Percentiles rank a stretch among this genome's conserved stretches.
These are phyloP conservation scores for Quercus gilva DNA, from an alignment of 306 rosid genomes.

Conservation along the genomic window DNA sequence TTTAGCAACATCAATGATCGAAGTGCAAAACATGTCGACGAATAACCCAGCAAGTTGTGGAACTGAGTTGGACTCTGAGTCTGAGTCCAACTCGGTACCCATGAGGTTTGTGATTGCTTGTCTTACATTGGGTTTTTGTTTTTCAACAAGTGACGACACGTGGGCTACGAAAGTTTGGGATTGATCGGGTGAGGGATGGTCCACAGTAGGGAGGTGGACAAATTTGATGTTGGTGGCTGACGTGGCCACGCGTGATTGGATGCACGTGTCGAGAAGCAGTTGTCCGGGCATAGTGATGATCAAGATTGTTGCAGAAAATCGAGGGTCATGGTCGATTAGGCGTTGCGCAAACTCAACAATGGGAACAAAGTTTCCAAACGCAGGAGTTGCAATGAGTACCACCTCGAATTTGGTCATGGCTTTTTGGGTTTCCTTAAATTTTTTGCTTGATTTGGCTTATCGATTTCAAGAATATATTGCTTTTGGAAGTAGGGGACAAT, in stretches of 20 bases:
- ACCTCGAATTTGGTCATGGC: conserved; percentile 30
- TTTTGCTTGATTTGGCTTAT: neutral
- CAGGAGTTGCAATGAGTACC: conserved; percentile 48
- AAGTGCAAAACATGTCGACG: conserved; percentile 51
- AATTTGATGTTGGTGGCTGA: conserved; percentile 24
- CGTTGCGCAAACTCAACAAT: conserved; percentile 52
- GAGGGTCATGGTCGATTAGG: conserved; percentile 40
- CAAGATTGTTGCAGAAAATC: conserved; percentile 53
- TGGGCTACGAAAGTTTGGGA: conserved; percentile 24
- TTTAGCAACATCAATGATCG: conserved; percentile 52
- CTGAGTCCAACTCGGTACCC: neutral
- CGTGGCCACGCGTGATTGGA: conserved; percentile 25
- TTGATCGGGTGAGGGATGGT: conserved; percentile 42
- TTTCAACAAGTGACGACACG: conserved; percentile 28
- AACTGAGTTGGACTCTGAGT: conserved; percentile 1
- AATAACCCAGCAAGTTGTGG: conserved; percentile 37
- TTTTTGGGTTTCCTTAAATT: no score
- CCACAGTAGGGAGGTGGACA: conserved; percentile 37
- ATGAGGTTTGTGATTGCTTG: conserved; percentile 24
- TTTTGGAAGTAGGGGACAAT: no score
- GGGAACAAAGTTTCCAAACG: conserved; percentile 56
- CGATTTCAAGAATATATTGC: no score
- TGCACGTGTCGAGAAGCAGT: conserved; percentile 37
- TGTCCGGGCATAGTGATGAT: conserved; percentile 33
- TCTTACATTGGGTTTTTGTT: conserved; percentile 31